A percentile compares a stretch with the other conserved stretches of the same genome.
These are phyloP conservation scores for Metarhizium sp. DNA, from an alignment of 2,329 filamentous ascomycete genomes.

Conservation along the genomic window DNA sequence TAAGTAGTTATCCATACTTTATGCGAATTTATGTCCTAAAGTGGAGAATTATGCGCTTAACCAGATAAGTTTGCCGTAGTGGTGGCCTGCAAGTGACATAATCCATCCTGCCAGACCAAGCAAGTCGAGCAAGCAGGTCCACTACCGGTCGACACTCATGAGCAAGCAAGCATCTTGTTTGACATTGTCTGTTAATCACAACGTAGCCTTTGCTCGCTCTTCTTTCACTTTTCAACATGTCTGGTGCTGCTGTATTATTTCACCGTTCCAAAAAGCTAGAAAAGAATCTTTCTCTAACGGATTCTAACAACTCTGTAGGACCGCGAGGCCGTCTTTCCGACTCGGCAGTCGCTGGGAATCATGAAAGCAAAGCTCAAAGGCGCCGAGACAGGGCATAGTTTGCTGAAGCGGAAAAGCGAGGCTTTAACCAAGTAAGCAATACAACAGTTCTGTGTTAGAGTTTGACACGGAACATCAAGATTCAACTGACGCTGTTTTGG, in stretches of 20 bases:
- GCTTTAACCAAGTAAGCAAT: slow-evolving; percentile 80
- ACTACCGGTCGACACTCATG: background rate
- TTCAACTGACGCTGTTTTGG: background rate
- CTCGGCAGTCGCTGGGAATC: slow-evolving; percentile 87
- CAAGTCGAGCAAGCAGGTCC: no score
- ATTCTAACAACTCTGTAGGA: slow-evolving; percentile 45
- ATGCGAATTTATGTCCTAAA: background rate
- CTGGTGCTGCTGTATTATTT: slow-evolving; percentile 19
- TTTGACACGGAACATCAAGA: background rate
- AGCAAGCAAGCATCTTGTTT: background rate
- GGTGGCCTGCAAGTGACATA: background rate
- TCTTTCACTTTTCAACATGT: slow-evolving; percentile 17
- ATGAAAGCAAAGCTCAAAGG: slow-evolving; percentile 99
- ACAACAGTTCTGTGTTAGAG: background rate
- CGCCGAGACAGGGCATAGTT: slow-evolving; percentile 80
- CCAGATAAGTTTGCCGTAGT: background rate
- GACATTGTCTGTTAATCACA: background rate
- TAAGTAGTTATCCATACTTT: background rate
- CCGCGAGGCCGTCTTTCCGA: slow-evolving; percentile 94
- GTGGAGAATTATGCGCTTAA: background rate
- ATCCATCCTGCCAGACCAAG: background rate
- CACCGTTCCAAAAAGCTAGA: background rate
- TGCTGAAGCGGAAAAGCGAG: slow-evolving; percentile 96
- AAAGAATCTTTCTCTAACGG: background rate
- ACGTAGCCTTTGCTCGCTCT: background rate